Base-by-base conservation (phyloP, 768 basidiomycete species). In the Tulasnella sp. region DNA sequence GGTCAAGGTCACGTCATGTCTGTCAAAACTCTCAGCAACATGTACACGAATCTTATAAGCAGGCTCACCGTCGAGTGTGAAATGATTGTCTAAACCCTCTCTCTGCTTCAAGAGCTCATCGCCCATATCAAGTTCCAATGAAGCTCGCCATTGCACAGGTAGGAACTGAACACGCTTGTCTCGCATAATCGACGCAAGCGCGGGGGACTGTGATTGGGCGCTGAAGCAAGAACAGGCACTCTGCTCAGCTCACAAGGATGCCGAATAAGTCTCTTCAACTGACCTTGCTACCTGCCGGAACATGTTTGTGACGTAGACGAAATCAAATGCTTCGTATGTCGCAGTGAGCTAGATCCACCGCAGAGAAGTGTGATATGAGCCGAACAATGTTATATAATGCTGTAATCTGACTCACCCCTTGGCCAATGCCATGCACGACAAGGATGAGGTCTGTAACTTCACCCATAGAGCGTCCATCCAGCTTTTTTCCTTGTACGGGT, bases 401-500 rank as follows among this genome's bases (percentile, higher is more conserved):
- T 4, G 34, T 17, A 15, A 22, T 41, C 30, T 24, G 3, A 55
- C 63, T n/a, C 59, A 65, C 66, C 8, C 60, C 68, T 66, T 69
- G 65, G 30, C 72, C 74, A 25, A 76, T 76, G 1, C 75, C 75
- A 64, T 76, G 75, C 11, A 76, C 68, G 52, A 76, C 68, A 51
- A 76, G 63, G n/a, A 74, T 73, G 22, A 75, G 66, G 63, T 75
- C 74, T 2, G 74, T 74, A 53, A 71, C 68, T n/a, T 68, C 66
- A 19, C 67, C 68, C 27, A 66, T 64, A 7, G 34, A 15, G 15
- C 34, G 5, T 38, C 34, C 34, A 15, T 38, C 34, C 34, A 7
- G 34, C 34, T 38, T 38, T 15, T 15, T 29, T 48, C 46, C 46
- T 29, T 21, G 46, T n/a, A 48, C 46, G n/a, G n/a, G 7, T n/a